Evolutionary conservation across 495 filamentous ascomycete genomes (phyloP), one percentile per base, ranked within the genome.

Genomic region (Aspergillus sclerotiicarbonarius): DNA sequence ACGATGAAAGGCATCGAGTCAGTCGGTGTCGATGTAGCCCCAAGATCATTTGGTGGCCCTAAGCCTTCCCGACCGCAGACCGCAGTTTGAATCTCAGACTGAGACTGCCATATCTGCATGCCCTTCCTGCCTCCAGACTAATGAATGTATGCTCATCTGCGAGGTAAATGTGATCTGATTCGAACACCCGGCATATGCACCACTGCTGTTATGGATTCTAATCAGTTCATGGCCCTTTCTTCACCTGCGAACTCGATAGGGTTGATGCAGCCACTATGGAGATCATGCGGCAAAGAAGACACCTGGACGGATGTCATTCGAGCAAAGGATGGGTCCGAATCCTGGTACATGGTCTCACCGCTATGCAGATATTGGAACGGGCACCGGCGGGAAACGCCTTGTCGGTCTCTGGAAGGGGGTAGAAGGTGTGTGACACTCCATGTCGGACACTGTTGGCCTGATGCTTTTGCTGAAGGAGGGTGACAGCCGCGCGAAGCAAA

Each of bases 301-400:
- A 66, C 57, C 57, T 62, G 63, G 43, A 54, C n/a, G 5, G 48
- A 57, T 60, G 46, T 50, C 53, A 65, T 65, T 66, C 57, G 62
- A 59, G 59, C 45, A 55, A 37, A 16, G 31, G 47, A 59, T 58
- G 54, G 52, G 51, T 54, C 58, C 33, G 54, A 57, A 46, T 30
- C 16, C 13, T 43, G 30, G 51, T 30, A 39, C 25, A 25, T 25
- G 25, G 25, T 47, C 51, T 50, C 45, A 60, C 46, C 48, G 56
- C 60, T 48, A 20, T 39, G 46, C 30, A 53, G 25, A 50, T 48
- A 15, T 21, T 48, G 9, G 45, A 45, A 16, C 33, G 20, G 50
- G 25, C 10, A 20, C 43, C 30, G 41, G 55, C 12, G 32, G 32
- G 45, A 19, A 20, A 39, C 45, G 43, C 41, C 13, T 32, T 32